phyloP scores from a whole-genome alignment of 1,284 basidiomycete genomes.

The Earliella scabrosa region DNA sequence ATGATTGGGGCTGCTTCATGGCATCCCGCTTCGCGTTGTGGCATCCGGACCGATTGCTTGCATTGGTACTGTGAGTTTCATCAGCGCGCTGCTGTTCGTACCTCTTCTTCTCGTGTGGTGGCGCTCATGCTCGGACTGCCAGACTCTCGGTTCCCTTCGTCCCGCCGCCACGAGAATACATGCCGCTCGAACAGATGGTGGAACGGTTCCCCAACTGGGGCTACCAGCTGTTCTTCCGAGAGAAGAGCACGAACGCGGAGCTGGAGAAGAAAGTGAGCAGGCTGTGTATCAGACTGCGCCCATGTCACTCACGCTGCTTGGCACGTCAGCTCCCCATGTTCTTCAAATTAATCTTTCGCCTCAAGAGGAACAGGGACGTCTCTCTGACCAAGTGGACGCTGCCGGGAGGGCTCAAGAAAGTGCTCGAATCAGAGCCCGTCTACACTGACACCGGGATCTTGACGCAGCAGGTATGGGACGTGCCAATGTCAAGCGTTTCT shows the following conservation, averaged over 20 bases:
- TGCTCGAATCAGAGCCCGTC: constrained; percentile 4
- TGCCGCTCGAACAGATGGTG: constrained; percentile 53
- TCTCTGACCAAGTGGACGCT: constrained; percentile 16
- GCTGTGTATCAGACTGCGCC: background rate
- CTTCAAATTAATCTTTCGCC: constrained; percentile 18
- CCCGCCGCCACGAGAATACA: constrained; percentile 54
- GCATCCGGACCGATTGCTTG: constrained; percentile 61
- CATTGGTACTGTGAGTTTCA: constrained; percentile 57
- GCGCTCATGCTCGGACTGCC: background rate
- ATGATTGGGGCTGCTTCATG: constrained; percentile 73
- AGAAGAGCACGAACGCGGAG: constrained; percentile 48
- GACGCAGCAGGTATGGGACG: constrained; percentile 15
- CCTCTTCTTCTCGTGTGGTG: background rate
- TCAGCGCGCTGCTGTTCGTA: constrained; percentile 1
- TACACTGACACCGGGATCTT: constrained; percentile 9
- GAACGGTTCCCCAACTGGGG: constrained; percentile 55
- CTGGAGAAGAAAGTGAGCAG: constrained; percentile 44
- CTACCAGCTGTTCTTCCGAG: constrained; percentile 68
- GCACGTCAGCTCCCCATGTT: constrained; percentile 17
- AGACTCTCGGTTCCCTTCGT: constrained; percentile 56
- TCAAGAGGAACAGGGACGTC: background rate
- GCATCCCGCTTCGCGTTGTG: constrained; percentile 68
- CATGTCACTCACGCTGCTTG: constrained; percentile 1
- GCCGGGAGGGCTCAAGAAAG: constrained; percentile 12
- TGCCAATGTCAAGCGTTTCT: background rate